Evolutionary conservation across 2,329 filamentous ascomycete genomes (phyloP).

Genomic region (Talaromyces islandicus): DNA sequence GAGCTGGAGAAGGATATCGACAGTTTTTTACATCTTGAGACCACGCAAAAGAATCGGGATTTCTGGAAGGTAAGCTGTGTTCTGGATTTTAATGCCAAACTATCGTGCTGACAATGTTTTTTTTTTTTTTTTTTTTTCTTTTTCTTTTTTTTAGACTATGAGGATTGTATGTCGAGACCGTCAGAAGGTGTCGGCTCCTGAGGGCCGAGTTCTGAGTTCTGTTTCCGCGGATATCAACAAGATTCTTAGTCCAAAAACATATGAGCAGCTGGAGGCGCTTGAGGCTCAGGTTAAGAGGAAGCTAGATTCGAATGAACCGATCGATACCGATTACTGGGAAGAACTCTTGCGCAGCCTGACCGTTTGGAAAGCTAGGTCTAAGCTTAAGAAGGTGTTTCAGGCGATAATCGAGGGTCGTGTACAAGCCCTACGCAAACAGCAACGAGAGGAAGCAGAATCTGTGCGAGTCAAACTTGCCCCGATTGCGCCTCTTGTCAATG

Average conservation of each 20-base stretch:
- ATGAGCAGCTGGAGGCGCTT: conserved; percentile 77
- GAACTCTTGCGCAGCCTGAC: conserved; percentile 77
- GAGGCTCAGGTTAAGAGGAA: conserved; percentile 85
- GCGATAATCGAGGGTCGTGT: conserved; percentile 66
- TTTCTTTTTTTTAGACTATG: conserved; percentile 55
- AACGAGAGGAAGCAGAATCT: conserved; percentile 60
- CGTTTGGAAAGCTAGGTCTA: conserved; percentile 88
- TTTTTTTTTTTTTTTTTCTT: background rate
- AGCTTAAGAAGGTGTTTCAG: conserved; percentile 70
- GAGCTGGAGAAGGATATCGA: conserved; percentile 81
- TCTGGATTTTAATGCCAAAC: background rate
- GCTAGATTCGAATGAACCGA: conserved; percentile 78
- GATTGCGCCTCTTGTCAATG: conserved; percentile 37
- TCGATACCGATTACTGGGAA: conserved; percentile 98
- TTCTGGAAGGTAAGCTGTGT: conserved; percentile 65
- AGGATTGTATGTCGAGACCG: conserved; percentile 75
- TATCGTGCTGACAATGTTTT: conserved; percentile 11
- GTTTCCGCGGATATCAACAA: conserved; percentile 85
- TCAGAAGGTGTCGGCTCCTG: conserved; percentile 57
- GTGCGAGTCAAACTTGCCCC: conserved; percentile 49
- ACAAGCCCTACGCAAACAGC: conserved; percentile 59
- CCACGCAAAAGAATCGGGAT: conserved; percentile 67
- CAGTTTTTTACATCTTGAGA: conserved; percentile 73
- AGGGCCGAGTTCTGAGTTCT: conserved; percentile 71
- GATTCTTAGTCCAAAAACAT: conserved; percentile 76